Evolutionary conservation across 2,329 filamentous ascomycete species (phyloP), one percentile per base, ranked within the genome.

Genomic region (Calonectria ilicicola): DNA sequence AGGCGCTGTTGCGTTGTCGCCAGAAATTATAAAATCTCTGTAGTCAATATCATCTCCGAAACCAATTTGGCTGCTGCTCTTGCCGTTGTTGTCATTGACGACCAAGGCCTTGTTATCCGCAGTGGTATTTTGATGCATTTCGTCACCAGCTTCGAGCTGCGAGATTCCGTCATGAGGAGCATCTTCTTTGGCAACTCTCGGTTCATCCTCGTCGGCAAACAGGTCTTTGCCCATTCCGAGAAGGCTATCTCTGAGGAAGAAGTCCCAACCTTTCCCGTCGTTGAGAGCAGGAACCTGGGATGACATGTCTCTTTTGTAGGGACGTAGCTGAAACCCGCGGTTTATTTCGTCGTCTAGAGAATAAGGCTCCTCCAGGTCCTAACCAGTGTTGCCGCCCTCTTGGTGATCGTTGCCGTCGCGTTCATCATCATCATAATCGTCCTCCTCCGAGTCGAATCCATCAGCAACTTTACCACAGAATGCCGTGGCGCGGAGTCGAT

Each of bases 401-500:
- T 40, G n/a, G 53, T 21, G 35, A 8, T 58, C 53, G n/a, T 21
- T 40, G n/a, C 40, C 53, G 5, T 40, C 10, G 6, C n/a, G 21
- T 12, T 38, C 35, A 15, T 21, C 32, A 46, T 21, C 42, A n/a
- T 9, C 38, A 40, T n/a, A n/a, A n/a, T n/a, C n/a, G 3, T 40
- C 38, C 14, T 40, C 12, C 23, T 58, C 53, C 19, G 53, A 38
- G 17, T 69, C 72, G 8, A 35, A 62, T 32, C 77, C 77, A 21
- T 79, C 78, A 47, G 75, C 71, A 10, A 68, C 60, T 9, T 77
- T 72, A 32, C 78, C 77, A 14, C 77, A 80, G 79, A 82, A 85
- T 32, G 81, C 83, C 76, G 83, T 78, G 29, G 81, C 80, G 6
- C 82, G 80, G 10, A 85, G 80, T 2, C 77, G 77, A 32, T 84